Percentiles rank a stretch among this genome's conserved stretches.
These are phyloP conservation scores for Lentinula novae-zelandiae DNA, from an alignment of 1,284 basidiomycete genomes.

Conservation along the genomic window DNA sequence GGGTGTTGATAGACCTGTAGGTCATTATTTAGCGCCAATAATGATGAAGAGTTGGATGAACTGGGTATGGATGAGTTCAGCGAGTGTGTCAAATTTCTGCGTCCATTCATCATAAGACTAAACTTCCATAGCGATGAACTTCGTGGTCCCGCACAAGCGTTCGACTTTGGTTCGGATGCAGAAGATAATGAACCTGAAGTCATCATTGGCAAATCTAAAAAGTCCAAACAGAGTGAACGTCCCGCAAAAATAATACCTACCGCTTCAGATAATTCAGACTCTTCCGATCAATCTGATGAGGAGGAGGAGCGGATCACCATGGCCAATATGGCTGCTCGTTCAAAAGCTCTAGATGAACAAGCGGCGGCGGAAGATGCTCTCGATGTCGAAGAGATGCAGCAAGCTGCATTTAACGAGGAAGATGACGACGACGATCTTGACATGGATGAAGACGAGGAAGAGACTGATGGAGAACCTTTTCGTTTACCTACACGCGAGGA, in stretches of 20 bases:
- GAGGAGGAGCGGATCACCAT: slow-evolving; percentile 58
- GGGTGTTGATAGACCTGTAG: slow-evolving; percentile 25
- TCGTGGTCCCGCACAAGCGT: slow-evolving; percentile 54
- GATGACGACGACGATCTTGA: slow-evolving; percentile 58
- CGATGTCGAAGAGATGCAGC: slow-evolving; percentile 63
- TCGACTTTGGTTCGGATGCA: slow-evolving; percentile 68
- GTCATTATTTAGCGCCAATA: slow-evolving; percentile 47
- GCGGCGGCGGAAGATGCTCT: slow-evolving; percentile 66
- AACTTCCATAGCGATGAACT: slow-evolving; percentile 35
- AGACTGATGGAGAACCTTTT: slow-evolving; percentile 58
- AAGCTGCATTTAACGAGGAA: slow-evolving; percentile 51
- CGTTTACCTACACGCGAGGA: slow-evolving; percentile 81
- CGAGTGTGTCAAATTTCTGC: slow-evolving; percentile 18
- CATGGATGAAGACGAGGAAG: slow-evolving; percentile 55
- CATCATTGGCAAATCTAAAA: slow-evolving; percentile 37
- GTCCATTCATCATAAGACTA: slow-evolving; percentile 7
- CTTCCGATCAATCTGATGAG: slow-evolving; percentile 47
- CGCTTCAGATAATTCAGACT: slow-evolving; percentile 41
- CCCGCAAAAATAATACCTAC: slow-evolving; percentile 50
- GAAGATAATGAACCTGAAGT: slow-evolving; percentile 42
- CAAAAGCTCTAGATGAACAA: slow-evolving; percentile 65
- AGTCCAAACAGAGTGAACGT: slow-evolving; percentile 49
- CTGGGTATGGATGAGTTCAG: slow-evolving; percentile 42
- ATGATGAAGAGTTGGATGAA: slow-evolving; percentile 49
- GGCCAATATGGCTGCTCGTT: slow-evolving; percentile 74